Evolutionary conservation across 129 eudicot genomes (phyloP).

Genomic region (Tagetes erecta): DNA sequence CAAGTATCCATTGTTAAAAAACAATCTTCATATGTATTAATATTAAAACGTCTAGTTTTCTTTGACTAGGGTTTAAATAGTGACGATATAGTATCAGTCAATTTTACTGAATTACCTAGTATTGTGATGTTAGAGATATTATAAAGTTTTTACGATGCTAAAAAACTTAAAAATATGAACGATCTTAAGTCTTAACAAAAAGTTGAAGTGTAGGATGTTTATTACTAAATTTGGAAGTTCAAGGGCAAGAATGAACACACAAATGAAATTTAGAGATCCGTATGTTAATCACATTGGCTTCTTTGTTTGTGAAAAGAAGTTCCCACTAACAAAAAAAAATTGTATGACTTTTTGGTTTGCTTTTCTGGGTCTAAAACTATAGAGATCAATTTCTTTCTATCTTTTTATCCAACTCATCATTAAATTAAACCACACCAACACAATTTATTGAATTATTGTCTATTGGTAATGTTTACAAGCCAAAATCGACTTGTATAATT

Average conservation of each 20-base stretch:
- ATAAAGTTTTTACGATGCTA: neutral
- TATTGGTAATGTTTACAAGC: neutral
- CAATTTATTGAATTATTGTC: neutral
- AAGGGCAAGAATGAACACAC: neutral
- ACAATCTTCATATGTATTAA: too few relatives aligned
- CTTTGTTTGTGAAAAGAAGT: conserved; percentile 20
- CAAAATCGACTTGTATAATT: too few relatives aligned
- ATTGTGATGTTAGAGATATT: neutral
- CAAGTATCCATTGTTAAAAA: neutral
- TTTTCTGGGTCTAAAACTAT: conserved; percentile 17
- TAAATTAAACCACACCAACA: conserved; percentile 10
- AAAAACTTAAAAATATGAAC: too few relatives aligned
- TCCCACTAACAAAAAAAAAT: conserved; percentile 25
- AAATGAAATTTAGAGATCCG: conserved; percentile 4
- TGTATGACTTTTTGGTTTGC: conserved; percentile 17
- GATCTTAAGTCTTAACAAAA: neutral
- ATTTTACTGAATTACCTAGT: too few relatives aligned
- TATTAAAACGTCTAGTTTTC: too few relatives aligned
- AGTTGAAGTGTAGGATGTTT: neutral
- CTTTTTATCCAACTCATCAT: conserved; percentile 15
- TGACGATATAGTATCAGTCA: neutral
- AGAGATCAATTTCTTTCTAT: neutral
- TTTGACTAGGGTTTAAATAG: neutral
- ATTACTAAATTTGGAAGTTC: neutral
- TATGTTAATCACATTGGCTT: neutral